phyloP scores from a whole-genome alignment of 1,284 basidiomycete species.

The Leccinum subatratum region DNA sequence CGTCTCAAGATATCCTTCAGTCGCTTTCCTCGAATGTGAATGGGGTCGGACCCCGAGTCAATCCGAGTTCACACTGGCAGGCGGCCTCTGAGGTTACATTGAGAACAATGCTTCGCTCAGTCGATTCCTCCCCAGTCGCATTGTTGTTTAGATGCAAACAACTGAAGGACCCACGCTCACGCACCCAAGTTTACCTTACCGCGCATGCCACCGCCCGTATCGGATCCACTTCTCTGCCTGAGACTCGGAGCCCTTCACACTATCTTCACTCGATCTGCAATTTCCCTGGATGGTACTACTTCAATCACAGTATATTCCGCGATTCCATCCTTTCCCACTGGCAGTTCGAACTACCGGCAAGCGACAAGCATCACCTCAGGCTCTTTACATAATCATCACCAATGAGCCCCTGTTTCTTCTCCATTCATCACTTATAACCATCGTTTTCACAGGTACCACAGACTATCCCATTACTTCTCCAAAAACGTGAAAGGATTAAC shows the following conservation, averaged over 20 bases:
- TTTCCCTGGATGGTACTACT: slow-evolving; percentile 22
- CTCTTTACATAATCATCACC: too few species aligned
- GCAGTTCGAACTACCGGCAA: too few species aligned
- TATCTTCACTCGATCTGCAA: slow-evolving; percentile 64
- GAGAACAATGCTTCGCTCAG: slow-evolving; percentile 63
- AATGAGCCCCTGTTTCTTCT: too few species aligned
- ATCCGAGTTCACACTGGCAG: slow-evolving; percentile 87
- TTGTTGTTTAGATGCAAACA: slow-evolving; percentile 2
- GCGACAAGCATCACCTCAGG: too few species aligned
- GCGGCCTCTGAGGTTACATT: slow-evolving; percentile 61
- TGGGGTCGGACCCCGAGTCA: slow-evolving; percentile 73
- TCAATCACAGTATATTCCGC: slow-evolving; percentile 28
- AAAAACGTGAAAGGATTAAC: too few species aligned
- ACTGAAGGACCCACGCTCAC: slow-evolving; percentile 76
- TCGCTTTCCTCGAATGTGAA: too few species aligned
- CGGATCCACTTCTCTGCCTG: slow-evolving; percentile 74
- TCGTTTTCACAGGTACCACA: too few species aligned
- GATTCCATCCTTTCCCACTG: neutral
- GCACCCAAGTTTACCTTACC: slow-evolving; percentile 65
- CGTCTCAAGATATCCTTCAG: too few species aligned
- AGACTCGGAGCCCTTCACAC: slow-evolving; percentile 59
- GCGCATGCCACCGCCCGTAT: slow-evolving; percentile 65
- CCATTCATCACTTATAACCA: too few species aligned
- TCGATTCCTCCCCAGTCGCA: slow-evolving; percentile 1
- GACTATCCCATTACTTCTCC: too few species aligned